Base-by-base conservation (phyloP, 2,329 filamentous ascomycete species). In the Verticillium albo-atrum region DNA sequence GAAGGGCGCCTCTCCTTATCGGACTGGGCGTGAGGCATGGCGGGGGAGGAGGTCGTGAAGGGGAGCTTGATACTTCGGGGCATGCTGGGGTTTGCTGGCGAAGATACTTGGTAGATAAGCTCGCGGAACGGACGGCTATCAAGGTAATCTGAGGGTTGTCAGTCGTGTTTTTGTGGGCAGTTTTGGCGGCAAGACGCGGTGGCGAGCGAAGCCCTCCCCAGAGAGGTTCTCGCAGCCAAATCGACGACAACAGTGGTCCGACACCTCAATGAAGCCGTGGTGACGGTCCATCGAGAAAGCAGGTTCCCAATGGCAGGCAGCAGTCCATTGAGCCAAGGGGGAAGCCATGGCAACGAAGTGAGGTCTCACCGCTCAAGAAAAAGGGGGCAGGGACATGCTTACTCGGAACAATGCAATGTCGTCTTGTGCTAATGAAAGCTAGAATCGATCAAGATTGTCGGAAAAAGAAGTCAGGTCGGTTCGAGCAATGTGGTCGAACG, bases 1-100 rank as follows among this genome's bases (percentile, higher is more conserved):
- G 86, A 88, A 58, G 81, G 77, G 72, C 84, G 80, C 72, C 84
- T 80, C 73, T 85, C 81, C 74, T 77, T 82, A 71, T 84, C 82
- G 64, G 75, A 70, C 63, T 71, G 70, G 66, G 75, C 68, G 74
- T 78, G 77, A 68, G 70, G 47, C 23, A 32, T 81, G 72, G 73
- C 77, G 72, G 76, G 75, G 64, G 74, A 75, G 64, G 70, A 79
- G 69, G 78, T 78, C 61, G 75, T 75, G 70, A 86, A 86, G 61
- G 81, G 82, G 67, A 85, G 85, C 64, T 77, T 73, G 66, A 86
- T 77, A 76, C 79, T 83, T 75, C 82, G 82, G 72, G 83, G 82
- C 83, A 86, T 85, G 42, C 42, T 50, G 42, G n/a, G 42, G 42
- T 25, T 50, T 63, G 78, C 77, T 78, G 63, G 61, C 58, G 63